Conservation (phyloP, 768 basidiomycete genomes). For the Sporobolomyces roseus region DNA sequence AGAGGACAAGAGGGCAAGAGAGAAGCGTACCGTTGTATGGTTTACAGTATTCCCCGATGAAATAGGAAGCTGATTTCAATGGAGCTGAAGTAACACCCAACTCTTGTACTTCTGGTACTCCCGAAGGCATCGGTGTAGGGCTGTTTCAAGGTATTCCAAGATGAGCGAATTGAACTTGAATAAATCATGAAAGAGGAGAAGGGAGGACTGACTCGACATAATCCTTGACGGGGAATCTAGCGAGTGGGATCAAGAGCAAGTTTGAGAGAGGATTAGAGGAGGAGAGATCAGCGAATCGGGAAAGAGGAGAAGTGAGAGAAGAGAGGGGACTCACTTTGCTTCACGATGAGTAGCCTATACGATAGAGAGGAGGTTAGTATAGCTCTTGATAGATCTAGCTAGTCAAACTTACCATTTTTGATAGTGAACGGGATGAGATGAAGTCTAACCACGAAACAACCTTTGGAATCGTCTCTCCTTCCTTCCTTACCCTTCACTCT, state of each 20-base stretch:
- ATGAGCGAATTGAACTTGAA: neutral
- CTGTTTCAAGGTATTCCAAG: neutral
- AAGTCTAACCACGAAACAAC: too few species aligned
- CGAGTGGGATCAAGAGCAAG: neutral
- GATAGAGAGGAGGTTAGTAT: neutral
- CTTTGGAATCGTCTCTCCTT: too few species aligned
- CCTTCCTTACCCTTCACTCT: too few species aligned
- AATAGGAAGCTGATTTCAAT: slow-evolving; percentile 93
- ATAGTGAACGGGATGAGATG: neutral
- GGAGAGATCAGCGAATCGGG: neutral
- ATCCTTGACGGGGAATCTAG: slow-evolving; percentile 41
- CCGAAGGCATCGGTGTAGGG: slow-evolving; percentile 50
- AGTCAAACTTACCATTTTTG: slow-evolving; percentile 1
- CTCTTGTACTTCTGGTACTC: slow-evolving; percentile 74
- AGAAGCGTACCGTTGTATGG: slow-evolving; percentile 75
- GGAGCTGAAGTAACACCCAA: slow-evolving; percentile 86
- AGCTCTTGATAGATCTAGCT: neutral
- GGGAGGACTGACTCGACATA: slow-evolving; percentile 38
- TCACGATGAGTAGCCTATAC: slow-evolving; percentile 32
- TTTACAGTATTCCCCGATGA: slow-evolving; percentile 92
- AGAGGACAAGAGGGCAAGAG: neutral
- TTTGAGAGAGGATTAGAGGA: neutral
- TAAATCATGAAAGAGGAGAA: neutral
- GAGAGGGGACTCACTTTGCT: slow-evolving; percentile 18
- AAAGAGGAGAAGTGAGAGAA: slow-evolving; percentile 6